These are phyloP conservation scores for Jaenimonas drosophilae DNA, from an alignment of 208 protist genomes.

Conservation along the genomic window DNA sequence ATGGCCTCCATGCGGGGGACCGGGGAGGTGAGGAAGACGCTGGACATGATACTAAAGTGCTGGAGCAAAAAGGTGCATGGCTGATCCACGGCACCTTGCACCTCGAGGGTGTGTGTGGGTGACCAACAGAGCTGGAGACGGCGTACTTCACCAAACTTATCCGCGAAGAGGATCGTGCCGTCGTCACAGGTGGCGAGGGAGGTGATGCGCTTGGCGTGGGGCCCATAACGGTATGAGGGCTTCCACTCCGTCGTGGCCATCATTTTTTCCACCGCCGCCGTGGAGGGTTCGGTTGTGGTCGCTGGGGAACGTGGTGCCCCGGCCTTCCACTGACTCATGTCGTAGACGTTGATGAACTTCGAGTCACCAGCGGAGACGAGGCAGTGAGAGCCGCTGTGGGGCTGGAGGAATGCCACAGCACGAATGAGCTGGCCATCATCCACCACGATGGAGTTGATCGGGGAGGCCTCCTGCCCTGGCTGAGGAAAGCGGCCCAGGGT, in stretches of 20 bases:
- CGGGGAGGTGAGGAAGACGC: constrained; percentile 44
- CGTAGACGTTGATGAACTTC: constrained; percentile 77
- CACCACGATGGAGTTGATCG: constrained; percentile 37
- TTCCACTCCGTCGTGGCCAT: constrained; percentile 12
- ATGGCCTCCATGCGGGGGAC: constrained; percentile 28
- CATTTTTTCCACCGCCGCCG: constrained; percentile 3
- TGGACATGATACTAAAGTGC: constrained; percentile 78
- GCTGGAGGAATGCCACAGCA: constrained; percentile 43
- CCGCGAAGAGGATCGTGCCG: constrained; percentile 66
- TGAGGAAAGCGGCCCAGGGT: constrained; percentile 38
- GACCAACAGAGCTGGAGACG: constrained; percentile 46
- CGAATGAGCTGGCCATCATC: constrained; percentile 68
- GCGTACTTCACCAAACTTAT: constrained; percentile 88
- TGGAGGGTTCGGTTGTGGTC: not conserved
- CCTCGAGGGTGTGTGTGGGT: constrained; percentile 34
- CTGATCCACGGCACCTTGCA: constrained; percentile 21
- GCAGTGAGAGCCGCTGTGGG: constrained; percentile 48
- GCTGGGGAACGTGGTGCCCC: no score
- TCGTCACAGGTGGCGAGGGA: constrained; percentile 39
- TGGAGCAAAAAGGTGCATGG: constrained; percentile 58
- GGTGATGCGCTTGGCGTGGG: constrained; percentile 79
- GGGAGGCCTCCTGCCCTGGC: constrained; percentile 11
- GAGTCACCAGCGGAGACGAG: constrained; percentile 64
- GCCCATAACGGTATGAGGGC: constrained; percentile 57
- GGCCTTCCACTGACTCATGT: no score